Evolutionary conservation across 2,329 filamentous ascomycete genomes (phyloP).

Genomic region (Fusarium secorum): DNA sequence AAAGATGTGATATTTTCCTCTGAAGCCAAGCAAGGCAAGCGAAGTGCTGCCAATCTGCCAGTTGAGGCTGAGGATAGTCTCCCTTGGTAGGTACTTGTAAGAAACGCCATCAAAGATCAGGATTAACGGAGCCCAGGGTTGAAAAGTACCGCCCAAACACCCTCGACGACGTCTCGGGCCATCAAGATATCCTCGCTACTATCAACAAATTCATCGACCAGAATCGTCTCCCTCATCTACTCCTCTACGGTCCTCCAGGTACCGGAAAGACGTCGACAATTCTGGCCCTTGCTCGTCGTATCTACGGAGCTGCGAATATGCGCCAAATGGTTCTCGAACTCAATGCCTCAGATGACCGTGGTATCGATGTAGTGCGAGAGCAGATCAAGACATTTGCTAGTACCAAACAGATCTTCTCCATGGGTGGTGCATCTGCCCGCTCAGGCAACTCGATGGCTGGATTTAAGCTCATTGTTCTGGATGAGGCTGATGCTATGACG

Average conservation of each 20-base stretch:
- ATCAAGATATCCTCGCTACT: slow-evolving; percentile 95
- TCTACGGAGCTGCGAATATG: slow-evolving; percentile 92
- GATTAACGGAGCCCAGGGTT: slow-evolving; percentile 65
- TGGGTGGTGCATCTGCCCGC: slow-evolving; percentile 62
- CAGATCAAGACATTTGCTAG: slow-evolving; percentile 99
- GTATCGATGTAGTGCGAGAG: slow-evolving; percentile 96
- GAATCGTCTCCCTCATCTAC: slow-evolving; percentile 92
- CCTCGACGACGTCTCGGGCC: slow-evolving; percentile 91
- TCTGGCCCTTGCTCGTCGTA: slow-evolving; percentile 87
- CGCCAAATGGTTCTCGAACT: slow-evolving; percentile 98
- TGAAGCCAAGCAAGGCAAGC: slow-evolving; percentile 84
- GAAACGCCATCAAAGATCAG: neutral
- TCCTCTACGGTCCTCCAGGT: slow-evolving; percentile 94
- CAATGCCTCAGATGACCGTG: slow-evolving; percentile 95
- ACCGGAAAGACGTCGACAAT: slow-evolving; percentile 98
- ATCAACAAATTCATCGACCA: slow-evolving; percentile 98
- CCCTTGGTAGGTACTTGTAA: slow-evolving; percentile 72
- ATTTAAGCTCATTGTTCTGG: slow-evolving; percentile 96
- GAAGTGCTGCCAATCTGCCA: slow-evolving; percentile 89
- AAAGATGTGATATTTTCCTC: slow-evolving; percentile 73
- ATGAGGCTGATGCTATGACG: slow-evolving; percentile 99
- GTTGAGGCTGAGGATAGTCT: slow-evolving; percentile 93
- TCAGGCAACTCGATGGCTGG: slow-evolving; percentile 65
- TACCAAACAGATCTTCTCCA: slow-evolving; percentile 93
- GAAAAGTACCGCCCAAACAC: slow-evolving; percentile 95